phyloP scores from a whole-genome alignment of 73 alveolate species.

The Tetrahymena malaccensis region DNA sequence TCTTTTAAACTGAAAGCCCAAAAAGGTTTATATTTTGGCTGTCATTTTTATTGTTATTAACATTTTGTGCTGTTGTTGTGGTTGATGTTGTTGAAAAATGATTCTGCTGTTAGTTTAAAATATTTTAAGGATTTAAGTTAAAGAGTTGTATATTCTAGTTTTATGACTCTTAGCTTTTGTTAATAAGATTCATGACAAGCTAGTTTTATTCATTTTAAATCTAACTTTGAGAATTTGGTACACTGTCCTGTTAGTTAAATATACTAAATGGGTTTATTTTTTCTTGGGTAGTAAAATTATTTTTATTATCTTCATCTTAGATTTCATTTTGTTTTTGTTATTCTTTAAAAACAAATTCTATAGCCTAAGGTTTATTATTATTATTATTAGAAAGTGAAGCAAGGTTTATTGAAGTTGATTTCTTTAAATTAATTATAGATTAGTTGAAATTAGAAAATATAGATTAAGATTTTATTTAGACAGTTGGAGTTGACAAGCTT shows the following conservation, averaged over 20 bases:
- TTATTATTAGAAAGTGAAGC: neutral
- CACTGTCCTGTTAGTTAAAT: neutral
- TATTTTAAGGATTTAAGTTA: neutral
- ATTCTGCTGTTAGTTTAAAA: neutral
- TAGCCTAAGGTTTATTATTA: no score
- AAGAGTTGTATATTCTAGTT: neutral
- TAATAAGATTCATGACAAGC: neutral
- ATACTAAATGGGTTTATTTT: neutral
- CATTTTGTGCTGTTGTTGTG: neutral
- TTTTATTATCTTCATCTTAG: no score
- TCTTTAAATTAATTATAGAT: neutral
- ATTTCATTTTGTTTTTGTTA: no score
- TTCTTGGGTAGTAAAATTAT: neutral
- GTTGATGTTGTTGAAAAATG: neutral
- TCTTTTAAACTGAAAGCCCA: neutral
- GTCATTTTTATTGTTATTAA: neutral
- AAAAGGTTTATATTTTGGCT: neutral
- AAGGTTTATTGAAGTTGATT: neutral
- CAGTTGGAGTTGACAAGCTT: neutral
- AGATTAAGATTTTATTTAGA: neutral
- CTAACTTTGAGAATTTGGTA: neutral
- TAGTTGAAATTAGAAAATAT: neutral
- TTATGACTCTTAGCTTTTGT: neutral
- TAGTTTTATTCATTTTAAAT: no score
- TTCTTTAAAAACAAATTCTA: no score